Evolutionary conservation across 139 green algal genomes (phyloP), one percentile per base, ranked within the genome.

Genomic region (Tetraselmis striata): DNA sequence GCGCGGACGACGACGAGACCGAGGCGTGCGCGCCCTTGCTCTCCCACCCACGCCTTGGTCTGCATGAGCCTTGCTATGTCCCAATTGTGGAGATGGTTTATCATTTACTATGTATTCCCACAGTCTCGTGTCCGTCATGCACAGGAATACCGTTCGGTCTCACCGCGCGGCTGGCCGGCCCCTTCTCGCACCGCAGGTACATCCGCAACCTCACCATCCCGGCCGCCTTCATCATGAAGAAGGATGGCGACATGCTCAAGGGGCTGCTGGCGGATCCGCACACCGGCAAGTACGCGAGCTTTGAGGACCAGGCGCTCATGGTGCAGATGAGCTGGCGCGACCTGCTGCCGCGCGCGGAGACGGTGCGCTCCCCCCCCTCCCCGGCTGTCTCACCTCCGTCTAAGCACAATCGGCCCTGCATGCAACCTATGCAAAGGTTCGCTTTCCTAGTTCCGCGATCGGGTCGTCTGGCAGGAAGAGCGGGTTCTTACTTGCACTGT

Each of bases 321-420:
- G 85, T 86, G 76, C 84, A 78, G 77, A 32, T 96, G 28, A 91
- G 96, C 86, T 98, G 95, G 95, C 93, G 85, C 2, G 90, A 95
- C 76, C 78, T 91, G 0, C 76, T 98, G 79, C 93, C 95, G 0
- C 88, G 92, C 77, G 80, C 87, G 2, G 82, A 89, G 30, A 83
- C 89, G 86, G 89, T 88, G 67, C 0, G 82, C 11, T n/a, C 78
- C 45, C 22, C 78, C 84, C 25, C n/a, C n/a, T n/a, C n/a, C n/a
- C n/a, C n/a, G n/a, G n/a, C n/a, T n/a, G n/a, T n/a, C n/a, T n/a
- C n/a, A n/a, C n/a, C n/a, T n/a, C n/a, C n/a, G n/a, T n/a, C n/a
- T n/a, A n/a, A n/a, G n/a, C n/a, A n/a, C n/a, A n/a, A n/a, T n/a
- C n/a, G n/a, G n/a, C n/a, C n/a, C n/a, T n/a, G n/a, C n/a, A n/a